phyloP scores from a whole-genome alignment of 2,329 filamentous ascomycete genomes.

The Neofusicoccum kwambonambiense region DNA sequence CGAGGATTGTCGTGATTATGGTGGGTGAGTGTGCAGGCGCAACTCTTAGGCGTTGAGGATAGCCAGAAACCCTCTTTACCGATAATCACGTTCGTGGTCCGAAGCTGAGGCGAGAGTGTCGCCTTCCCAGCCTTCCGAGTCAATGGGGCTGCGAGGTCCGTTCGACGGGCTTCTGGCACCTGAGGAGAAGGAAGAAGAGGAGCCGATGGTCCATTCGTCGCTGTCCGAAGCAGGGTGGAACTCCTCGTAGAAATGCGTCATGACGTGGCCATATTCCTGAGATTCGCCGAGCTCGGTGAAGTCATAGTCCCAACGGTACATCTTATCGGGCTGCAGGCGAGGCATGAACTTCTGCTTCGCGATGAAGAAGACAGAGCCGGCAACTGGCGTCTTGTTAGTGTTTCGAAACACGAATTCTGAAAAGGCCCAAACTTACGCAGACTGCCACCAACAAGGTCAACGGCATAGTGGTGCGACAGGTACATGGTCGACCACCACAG shows the following conservation, averaged over 20 bases:
- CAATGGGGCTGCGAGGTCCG: slow-evolving; percentile 48
- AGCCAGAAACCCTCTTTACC: slow-evolving; percentile 10
- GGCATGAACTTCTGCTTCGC: slow-evolving; percentile 79
- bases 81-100: slow-evolving; percentile 36
- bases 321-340: slow-evolving; percentile 78
- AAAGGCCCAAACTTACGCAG: slow-evolving; percentile 46
- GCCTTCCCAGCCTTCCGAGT: slow-evolving; percentile 60
- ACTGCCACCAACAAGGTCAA: slow-evolving; percentile 85
- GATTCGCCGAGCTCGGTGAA: slow-evolving; percentile 81
- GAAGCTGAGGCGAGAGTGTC: slow-evolving; percentile 52
- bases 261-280: slow-evolving; percentile 53
- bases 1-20: slow-evolving; percentile 7
- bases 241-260: slow-evolving; percentile 57
- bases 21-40: background rate
- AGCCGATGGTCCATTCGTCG: slow-evolving; percentile 88
- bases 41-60: background rate
- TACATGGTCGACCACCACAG: slow-evolving; percentile 99
- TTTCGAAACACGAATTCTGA: background rate
- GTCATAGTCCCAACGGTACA: slow-evolving; percentile 91
- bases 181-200: slow-evolving; percentile 72
- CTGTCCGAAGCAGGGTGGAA: slow-evolving; percentile 60
- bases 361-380: slow-evolving; percentile 77
- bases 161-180: slow-evolving; percentile 59
- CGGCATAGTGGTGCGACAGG: slow-evolving; percentile 92
- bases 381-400: slow-evolving; percentile 43